A percentile compares a stretch with the other conserved stretches of the same genome.
phyloP scores from a whole-genome alignment of 73 alveolate genomes.

The Loxodes magnus region DNA sequence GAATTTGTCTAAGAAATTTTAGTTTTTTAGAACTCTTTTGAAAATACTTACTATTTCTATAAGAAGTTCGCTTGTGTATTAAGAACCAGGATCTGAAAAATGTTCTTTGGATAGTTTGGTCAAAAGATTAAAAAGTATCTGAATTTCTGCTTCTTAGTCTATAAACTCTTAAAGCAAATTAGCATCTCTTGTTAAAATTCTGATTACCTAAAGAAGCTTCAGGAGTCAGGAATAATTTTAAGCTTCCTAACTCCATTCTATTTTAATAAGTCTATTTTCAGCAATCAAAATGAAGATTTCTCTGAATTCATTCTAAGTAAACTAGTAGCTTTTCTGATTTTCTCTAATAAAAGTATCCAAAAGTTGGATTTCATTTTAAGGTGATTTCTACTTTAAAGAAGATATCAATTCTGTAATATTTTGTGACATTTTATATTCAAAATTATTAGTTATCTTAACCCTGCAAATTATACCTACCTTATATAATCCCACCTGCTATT shows the following conservation, averaged over 20 bases:
- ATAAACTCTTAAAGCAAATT: conserved; percentile 7
- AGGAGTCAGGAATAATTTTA: conserved; percentile 15
- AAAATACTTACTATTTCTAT: conserved; percentile 27
- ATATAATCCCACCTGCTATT: too few species aligned
- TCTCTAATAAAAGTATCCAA: conserved; percentile 37
- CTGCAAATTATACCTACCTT: too few species aligned
- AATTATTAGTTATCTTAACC: too few species aligned
- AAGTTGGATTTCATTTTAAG: conserved; percentile 31
- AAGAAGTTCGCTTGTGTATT: conserved; percentile 25
- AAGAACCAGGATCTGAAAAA: conserved; percentile 18
- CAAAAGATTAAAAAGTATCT: conserved; percentile 16
- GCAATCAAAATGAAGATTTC: conserved; percentile 16
- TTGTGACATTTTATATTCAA: too few species aligned
- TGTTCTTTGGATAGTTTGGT: conserved; percentile 2
- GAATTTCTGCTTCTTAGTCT: conserved; percentile 24
- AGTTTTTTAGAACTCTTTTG: conserved; percentile 8
- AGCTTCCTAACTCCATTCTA: conserved; percentile 14
- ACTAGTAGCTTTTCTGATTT: conserved; percentile 17
- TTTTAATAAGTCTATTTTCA: conserved; percentile 26
- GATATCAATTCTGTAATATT: too few species aligned
- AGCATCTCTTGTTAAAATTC: conserved; percentile 49
- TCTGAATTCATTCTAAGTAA: conserved; percentile 17
- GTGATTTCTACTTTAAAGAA: conserved; percentile 25
- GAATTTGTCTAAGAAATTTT: neutral
- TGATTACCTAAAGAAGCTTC: conserved; percentile 25